phyloP scores from a whole-genome alignment of 2,329 filamentous ascomycete species.

The Microsporum canis region DNA sequence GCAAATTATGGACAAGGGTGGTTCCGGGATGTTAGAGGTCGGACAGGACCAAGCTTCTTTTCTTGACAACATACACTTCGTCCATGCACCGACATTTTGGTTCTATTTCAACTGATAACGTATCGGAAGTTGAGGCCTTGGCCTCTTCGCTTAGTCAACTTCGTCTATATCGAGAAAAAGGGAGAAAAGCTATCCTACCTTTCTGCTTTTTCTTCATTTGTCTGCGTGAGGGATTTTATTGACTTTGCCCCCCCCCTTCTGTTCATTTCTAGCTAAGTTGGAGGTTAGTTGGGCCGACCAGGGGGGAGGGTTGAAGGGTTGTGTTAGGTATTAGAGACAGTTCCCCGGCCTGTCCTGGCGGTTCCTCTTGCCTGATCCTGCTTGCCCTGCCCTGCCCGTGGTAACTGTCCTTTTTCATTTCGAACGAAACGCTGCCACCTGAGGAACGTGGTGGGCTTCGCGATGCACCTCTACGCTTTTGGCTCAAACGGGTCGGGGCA shows the following conservation, averaged over 20 bases:
- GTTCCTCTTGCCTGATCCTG: neutral
- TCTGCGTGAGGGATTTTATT: conserved; percentile 1
- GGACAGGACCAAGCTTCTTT: neutral
- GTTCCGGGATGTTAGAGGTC: neutral
- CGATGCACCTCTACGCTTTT: conserved; percentile 49
- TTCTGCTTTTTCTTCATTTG: neutral
- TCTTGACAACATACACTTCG: neutral
- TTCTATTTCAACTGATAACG: neutral
- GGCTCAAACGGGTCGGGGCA: conserved; percentile 71
- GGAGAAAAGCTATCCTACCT: neutral
- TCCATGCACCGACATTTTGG: neutral
- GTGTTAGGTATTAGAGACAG: neutral
- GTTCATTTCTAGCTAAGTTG: neutral
- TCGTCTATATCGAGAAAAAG: neutral
- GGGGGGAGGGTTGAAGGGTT: neutral
- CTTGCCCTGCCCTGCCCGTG: neutral
- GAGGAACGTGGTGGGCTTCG: neutral
- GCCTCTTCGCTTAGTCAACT: neutral
- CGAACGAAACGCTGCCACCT: neutral
- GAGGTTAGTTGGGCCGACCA: neutral
- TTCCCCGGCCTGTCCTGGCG: neutral
- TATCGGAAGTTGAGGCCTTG: neutral
- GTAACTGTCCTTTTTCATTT: neutral
- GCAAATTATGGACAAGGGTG: neutral
- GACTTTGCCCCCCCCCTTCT: neutral